These are phyloP conservation scores for Piromyces finnis DNA, from an alignment of 192 early-diverging fungal species.

Conservation along the genomic window DNA sequence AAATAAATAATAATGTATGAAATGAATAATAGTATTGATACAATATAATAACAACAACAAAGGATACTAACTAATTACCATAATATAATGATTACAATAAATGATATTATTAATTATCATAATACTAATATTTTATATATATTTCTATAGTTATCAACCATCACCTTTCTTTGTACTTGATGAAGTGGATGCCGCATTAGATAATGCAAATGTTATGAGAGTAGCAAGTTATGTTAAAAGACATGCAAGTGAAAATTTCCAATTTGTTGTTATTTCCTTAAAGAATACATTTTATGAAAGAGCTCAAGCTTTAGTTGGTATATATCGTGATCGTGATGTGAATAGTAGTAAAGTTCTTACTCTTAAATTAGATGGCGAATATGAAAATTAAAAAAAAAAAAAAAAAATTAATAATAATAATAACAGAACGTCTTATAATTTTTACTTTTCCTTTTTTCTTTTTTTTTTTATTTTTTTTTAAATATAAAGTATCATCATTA, in stretches of 20 bases:
- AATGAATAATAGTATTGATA: too few species aligned
- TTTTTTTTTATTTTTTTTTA: too few species aligned
- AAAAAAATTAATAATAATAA: too few species aligned
- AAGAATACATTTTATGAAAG: conserved; percentile 89
- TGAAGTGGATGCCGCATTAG: conserved; percentile 96
- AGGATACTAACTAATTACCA: too few species aligned
- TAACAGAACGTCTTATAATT: too few species aligned
- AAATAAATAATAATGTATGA: not conserved
- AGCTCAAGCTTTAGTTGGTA: conserved; percentile 83
- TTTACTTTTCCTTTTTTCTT: too few species aligned
- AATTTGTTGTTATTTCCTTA: conserved; percentile 96
- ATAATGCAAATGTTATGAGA: conserved; percentile 87
- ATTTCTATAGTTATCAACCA: conserved; percentile 77
- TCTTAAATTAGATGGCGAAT: conserved; percentile 20
- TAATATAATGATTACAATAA: too few species aligned
- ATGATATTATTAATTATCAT: too few species aligned
- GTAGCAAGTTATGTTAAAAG: conserved; percentile 79
- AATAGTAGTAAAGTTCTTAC: conserved; percentile 76
- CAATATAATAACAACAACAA: too few species aligned
- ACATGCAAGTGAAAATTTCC: conserved; percentile 45
- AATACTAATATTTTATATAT: too few species aligned
- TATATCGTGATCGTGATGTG: conserved; percentile 73
- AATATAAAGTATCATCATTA: too few species aligned
- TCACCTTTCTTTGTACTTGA: conserved; percentile 99
- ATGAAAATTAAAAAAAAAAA: not conserved